Base-by-base conservation (phyloP, 495 filamentous ascomycete species). In the Aspergillus kassunensis region DNA sequence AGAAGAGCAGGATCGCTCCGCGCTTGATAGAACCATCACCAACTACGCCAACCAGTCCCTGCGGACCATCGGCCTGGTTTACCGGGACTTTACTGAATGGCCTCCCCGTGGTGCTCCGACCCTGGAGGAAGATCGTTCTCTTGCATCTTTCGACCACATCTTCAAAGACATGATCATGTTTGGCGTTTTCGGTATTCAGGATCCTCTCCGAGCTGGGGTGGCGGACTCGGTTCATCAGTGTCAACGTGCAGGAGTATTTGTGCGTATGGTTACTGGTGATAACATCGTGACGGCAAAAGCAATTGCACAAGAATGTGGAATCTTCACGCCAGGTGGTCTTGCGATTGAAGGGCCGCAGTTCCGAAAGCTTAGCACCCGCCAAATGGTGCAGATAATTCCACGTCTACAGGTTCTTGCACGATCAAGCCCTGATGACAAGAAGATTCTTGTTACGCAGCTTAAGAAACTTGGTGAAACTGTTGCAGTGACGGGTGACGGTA, bases 201-300 rank as follows among this genome's bases (percentile, higher is more conserved):
- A 95, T 69, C 90, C 90, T 15, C 79, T 95, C 23, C 88, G 90
- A 44, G 67, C 70, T 6, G 90, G 89, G 54, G 90, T 93, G 13
- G 71, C 77, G 10, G 84, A 91, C 24, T 86, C 90, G 6, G 89
- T 96, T n/a, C 66, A 72, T 18, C 75, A 82, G 45, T 90, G 87
- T 45, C 83, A 89, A 56, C 70, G 79, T 20, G 90, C 90, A 27
- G 90, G 90, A 56, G 88, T 96, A 37, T 84, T 83, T 57, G 89
- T 93, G 12, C 83, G 88, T 30, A 95, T 96, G 90, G 90, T 96
- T 13, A 96, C 90, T 21, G 90, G 90, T 49, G 90, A 96, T 60
- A 95, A 93, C 56, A 75, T 90, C 45, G 70, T 81, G 48, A 96
- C 90, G 11, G 90, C 90, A n/a, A 85, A 85, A 56, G 88, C 90